phyloP scores from a whole-genome alignment of 2,329 filamentous ascomycete species.

The Colletotrichum spinosum region DNA sequence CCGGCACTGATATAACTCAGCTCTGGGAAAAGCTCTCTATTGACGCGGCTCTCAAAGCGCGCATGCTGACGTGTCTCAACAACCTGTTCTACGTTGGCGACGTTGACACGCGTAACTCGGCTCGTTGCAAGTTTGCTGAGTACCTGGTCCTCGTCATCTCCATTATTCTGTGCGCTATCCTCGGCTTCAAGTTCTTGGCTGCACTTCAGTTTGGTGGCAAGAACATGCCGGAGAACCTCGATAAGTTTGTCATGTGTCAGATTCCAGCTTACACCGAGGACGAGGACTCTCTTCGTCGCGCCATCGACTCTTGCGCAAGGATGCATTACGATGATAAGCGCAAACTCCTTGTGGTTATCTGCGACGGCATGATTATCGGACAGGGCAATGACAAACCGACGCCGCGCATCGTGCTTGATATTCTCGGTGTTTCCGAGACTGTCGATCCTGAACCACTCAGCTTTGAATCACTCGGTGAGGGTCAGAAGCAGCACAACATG shows the following conservation, averaged over 20 bases:
- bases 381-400: slow-evolving; percentile 97
- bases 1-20: slow-evolving; percentile 85
- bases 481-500: slow-evolving; percentile 99
- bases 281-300: slow-evolving; percentile 95
- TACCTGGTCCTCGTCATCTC: slow-evolving; percentile 92
- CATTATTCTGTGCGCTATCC: slow-evolving; percentile 81
- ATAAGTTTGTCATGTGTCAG: slow-evolving; percentile 98
- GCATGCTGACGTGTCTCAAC: slow-evolving; percentile 87
- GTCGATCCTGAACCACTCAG: slow-evolving; percentile 96
- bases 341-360: slow-evolving; percentile 91
- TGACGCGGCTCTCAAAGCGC: slow-evolving; percentile 63
- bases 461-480: slow-evolving; percentile 96
- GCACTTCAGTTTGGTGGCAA: slow-evolving; percentile 94
- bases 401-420: slow-evolving; percentile 94
- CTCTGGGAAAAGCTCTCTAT: slow-evolving; percentile 81
- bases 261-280: slow-evolving; percentile 98
- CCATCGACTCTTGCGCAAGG: slow-evolving; percentile 93
- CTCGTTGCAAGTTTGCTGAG: slow-evolving; percentile 85
- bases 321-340: slow-evolving; percentile 99
- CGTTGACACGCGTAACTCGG: slow-evolving; percentile 89
- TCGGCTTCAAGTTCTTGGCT: slow-evolving; percentile 96
- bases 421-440: slow-evolving; percentile 92
- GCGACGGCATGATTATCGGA: slow-evolving; percentile 99
- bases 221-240: slow-evolving; percentile 92
- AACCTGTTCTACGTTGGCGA: slow-evolving; percentile 96